Percentiles rank a stretch among this genome's conserved stretches.
Conservation (phyloP, 225 moss, liverwort and hornwort genomes). For the Pleurozium schreberi region DNA sequence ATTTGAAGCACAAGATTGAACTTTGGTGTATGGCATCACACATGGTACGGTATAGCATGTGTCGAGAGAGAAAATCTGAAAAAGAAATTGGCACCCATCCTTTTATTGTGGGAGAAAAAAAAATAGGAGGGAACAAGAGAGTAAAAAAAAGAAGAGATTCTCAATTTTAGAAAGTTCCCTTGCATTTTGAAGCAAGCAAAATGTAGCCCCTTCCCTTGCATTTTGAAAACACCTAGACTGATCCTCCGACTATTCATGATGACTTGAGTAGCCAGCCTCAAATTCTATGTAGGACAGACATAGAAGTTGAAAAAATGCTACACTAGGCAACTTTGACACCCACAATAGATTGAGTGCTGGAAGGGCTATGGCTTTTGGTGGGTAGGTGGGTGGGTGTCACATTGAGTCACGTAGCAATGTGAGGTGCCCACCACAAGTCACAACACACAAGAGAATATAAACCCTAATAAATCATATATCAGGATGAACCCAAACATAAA, state of each 20-base stretch:
- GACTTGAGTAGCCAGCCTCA: neutral
- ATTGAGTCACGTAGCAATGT: neutral
- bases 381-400: neutral
- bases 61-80: neutral
- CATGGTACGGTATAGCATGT: neutral
- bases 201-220: neutral
- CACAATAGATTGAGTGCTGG: neutral
- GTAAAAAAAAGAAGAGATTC: too few species aligned
- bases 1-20: neutral
- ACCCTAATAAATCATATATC: neutral
- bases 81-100: neutral
- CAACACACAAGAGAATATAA: too few species aligned
- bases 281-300: neutral
- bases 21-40: neutral
- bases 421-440: too few species aligned
- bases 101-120: neutral
- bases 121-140: neutral
- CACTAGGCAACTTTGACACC: neutral
- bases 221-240: neutral
- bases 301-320: neutral
- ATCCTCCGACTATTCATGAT: neutral
- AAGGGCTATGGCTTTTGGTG: neutral
- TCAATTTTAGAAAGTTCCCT: neutral
- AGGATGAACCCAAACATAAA: neutral
- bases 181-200: neutral